These are phyloP conservation scores for Haplographium delicatum DNA, from an alignment of 495 filamentous ascomycete genomes.

Conservation along the genomic window DNA sequence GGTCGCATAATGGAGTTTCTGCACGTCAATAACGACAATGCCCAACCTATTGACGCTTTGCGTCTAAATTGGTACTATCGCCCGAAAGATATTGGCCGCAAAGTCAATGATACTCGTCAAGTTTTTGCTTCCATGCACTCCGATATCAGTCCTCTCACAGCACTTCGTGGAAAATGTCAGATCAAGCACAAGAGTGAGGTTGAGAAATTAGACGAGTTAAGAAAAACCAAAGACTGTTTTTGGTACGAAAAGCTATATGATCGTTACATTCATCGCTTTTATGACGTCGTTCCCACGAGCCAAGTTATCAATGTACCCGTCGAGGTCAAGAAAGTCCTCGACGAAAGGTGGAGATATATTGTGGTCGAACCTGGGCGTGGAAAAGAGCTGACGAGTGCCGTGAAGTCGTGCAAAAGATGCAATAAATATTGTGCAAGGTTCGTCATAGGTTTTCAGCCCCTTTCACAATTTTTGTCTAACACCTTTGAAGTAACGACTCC, in stretches of 20 bases:
- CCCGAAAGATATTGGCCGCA: slow-evolving; percentile 89
- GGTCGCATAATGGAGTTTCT: slow-evolving; percentile 97
- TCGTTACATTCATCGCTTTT: slow-evolving; percentile 94
- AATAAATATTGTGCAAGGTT: slow-evolving; percentile 83
- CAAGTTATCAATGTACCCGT: slow-evolving; percentile 94
- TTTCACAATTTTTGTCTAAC: slow-evolving; percentile 27
- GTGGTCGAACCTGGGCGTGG: slow-evolving; percentile 84
- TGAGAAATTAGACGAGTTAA: slow-evolving; percentile 72
- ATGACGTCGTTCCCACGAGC: slow-evolving; percentile 88
- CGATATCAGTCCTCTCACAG: slow-evolving; percentile 86
- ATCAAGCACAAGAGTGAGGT: slow-evolving; percentile 87
- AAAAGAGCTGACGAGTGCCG: slow-evolving; percentile 93
- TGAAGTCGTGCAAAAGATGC: slow-evolving; percentile 95
- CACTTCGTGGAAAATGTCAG: slow-evolving; percentile 86
- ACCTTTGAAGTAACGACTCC: slow-evolving; percentile 66
- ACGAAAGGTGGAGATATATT: slow-evolving; percentile 94
- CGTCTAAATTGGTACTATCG: slow-evolving; percentile 98
- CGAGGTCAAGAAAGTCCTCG: slow-evolving; percentile 87
- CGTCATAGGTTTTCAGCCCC: slow-evolving; percentile 27
- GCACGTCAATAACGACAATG: slow-evolving; percentile 66
- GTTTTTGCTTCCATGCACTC: slow-evolving; percentile 98
- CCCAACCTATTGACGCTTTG: slow-evolving; percentile 74
- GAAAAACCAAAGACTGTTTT: slow-evolving; percentile 77
- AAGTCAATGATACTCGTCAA: slow-evolving; percentile 79
- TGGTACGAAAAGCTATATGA: slow-evolving; percentile 99